Base-by-base conservation (phyloP, 306 rosid species). In the Pyrus betulifolia region DNA sequence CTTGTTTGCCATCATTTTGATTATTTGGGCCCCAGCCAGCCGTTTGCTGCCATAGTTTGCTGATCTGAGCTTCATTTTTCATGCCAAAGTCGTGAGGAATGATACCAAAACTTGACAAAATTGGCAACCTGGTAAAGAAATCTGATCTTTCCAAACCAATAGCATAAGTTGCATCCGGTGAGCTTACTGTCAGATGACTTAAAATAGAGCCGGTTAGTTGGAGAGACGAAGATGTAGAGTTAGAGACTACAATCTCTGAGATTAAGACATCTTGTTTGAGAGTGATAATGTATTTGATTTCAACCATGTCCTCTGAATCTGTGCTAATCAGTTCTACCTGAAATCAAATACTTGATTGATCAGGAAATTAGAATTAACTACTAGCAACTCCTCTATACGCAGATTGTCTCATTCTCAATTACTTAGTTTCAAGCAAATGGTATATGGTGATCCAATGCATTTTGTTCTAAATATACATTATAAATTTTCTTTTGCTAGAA, bases 151-250 rank as follows among this genome's bases (percentile, higher is more conserved):
- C 95, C 70, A 92, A 69, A 69, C 97, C 98, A 44, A 94, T 25
- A 52, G 96, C 97, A 69, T 74, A 92, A 35, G 97, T 92, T 69
- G 98, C 97, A 67, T 90, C 96, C 11, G 98, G 93, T 45, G 97
- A 74, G 84, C 97, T 91, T 72, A 90, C 90, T 63, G 94, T 91
- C 79, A 94, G 74, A 86, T 94, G 97, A 76, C 82, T 91, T 44
- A 94, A 79, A 42, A 91, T 70, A 64, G 82, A 82, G 22, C 96
- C 98, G 59, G 74, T 86, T 79, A 91, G 82, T 38, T 74, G 88
- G 64, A 91, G 82, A 46, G 93, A 75, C 12, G 85, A 63, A 72
- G 89, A 51, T 5, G 79, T 82, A 17, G 83, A 85, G 79, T 94
- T 94, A 33, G 85, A 78, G 71, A 91, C 81, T 76, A 80, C 78